Evolutionary conservation across 805 yeast genomes (phyloP), one percentile per base, ranked within the genome.

Genomic region (Candida corydali): DNA sequence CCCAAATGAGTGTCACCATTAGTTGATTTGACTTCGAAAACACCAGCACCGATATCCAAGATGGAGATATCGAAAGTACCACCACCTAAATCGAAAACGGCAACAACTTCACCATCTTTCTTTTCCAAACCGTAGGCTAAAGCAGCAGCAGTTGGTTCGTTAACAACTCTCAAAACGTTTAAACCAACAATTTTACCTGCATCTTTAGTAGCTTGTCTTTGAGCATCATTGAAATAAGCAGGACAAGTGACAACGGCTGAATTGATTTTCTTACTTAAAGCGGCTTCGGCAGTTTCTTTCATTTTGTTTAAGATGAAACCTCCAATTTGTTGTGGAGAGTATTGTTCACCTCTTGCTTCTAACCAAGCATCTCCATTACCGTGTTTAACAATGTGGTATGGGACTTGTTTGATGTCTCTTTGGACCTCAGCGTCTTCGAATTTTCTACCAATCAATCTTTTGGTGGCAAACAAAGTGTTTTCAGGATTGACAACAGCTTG

Each of bases 61-160:
- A 88, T 86, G 54, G 97, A 88, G 69, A 88, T 83, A 83, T 88
- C 97, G 64, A 88, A 88, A 57, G 97, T 88, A 80, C 97, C 97
- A 68, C 97, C 97, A 80, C 97, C 97, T 59, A 88, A 77, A 71
- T 88, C 97, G 73, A 89, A 88, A 49, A 88, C 97, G 45, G 97
- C 97, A 54, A 88, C 95, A 45, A 84, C 83, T 69, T 80, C 82
- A 57, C 80, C 75, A 50, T 75, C 79, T 56, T 81, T 84, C 59
- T 73, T 78, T 71, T 87, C 96, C 57, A 87, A 74, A 71, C 96
- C 96, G 68, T 87, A 87, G 47, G 96, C 96, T 57, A 87, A 73
- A 46, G 96, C 96, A 47, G 96, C 93, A 46, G 93, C 93, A 46
- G 93, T 83, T 55, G 94, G 94, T 75, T 84, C 94, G 73, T 84